Conservation (phyloP, 371 early-diverging fungal genomes). For the Mortierella polycephala region DNA sequence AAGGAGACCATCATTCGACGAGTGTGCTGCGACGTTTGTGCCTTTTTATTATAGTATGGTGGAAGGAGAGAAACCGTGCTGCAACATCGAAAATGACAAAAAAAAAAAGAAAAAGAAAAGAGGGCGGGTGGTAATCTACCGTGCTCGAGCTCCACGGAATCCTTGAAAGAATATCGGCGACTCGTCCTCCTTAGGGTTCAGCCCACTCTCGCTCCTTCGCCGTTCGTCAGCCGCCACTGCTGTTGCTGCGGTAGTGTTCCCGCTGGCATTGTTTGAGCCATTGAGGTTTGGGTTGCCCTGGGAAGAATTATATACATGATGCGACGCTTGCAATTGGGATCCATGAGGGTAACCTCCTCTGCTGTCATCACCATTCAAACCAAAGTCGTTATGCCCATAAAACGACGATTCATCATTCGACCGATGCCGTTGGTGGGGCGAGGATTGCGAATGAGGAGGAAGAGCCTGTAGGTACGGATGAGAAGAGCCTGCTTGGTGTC, state of each 20-base stretch:
- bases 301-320: constrained; percentile 34
- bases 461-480: too few species aligned
- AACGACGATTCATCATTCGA: constrained; percentile 25
- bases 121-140: constrained; percentile 4
- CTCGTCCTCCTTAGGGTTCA: constrained; percentile 31
- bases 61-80: background rate
- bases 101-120: background rate
- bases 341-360: background rate
- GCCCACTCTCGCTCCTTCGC: constrained; percentile 7
- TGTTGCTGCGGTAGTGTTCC: background rate
- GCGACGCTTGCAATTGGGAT: constrained; percentile 4
- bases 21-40: too few species aligned
- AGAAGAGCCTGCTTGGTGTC: background rate
- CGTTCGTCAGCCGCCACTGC: constrained; percentile 4
- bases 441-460: background rate
- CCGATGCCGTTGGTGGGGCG: constrained; percentile 21
- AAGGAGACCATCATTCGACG: too few species aligned
- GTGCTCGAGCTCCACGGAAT: constrained; percentile 39
- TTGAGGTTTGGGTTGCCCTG: constrained; percentile 3
- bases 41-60: background rate
- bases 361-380: constrained; percentile 10
- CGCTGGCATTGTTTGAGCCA: background rate
- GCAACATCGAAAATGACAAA: constrained; percentile 5
- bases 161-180: constrained; percentile 34
- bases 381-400: constrained; percentile 12